A percentile compares a stretch with the other conserved stretches of the same genome.
Evolutionary conservation across 179 eudicot genomes (phyloP).

Genomic region (Silene vulgaris): DNA sequence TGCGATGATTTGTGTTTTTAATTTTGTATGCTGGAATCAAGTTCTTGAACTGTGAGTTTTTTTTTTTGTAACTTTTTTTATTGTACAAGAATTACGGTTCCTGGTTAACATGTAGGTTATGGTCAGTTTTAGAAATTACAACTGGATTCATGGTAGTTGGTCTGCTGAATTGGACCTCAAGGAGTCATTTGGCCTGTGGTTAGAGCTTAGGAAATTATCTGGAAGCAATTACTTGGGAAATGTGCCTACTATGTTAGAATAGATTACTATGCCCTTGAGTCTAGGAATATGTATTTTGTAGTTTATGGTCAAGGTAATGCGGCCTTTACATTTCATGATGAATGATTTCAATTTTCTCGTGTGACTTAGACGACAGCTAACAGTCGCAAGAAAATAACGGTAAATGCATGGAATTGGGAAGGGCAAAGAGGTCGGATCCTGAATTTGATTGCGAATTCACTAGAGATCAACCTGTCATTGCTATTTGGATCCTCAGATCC

Average conservation of each 20-base stretch:
- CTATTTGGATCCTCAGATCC: constrained; percentile 88
- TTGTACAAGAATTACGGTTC: neutral
- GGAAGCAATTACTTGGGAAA: neutral
- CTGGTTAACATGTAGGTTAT: neutral
- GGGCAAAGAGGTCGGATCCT: constrained; percentile 67
- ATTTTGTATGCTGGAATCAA: neutral
- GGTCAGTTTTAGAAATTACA: neutral
- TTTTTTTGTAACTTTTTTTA: neutral
- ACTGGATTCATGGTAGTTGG: neutral
- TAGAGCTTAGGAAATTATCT: neutral
- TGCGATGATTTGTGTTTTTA: neutral
- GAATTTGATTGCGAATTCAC: constrained; percentile 72
- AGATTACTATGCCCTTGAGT: neutral
- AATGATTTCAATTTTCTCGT: constrained; percentile 16
- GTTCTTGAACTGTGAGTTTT: neutral
- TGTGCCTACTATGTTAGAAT: neutral
- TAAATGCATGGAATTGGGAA: constrained; percentile 93
- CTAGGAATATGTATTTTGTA: too few relatives aligned
- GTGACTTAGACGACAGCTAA: constrained; percentile 50
- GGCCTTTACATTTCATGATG: neutral
- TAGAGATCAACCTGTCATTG: constrained; percentile 83
- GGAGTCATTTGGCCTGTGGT: neutral
- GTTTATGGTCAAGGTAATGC: neutral
- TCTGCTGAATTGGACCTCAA: neutral
- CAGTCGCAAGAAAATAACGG: constrained; percentile 60